Evolutionary conservation across 176 grass and related monocot species (phyloP).

Genomic region (Cymbopogon citratus): DNA sequence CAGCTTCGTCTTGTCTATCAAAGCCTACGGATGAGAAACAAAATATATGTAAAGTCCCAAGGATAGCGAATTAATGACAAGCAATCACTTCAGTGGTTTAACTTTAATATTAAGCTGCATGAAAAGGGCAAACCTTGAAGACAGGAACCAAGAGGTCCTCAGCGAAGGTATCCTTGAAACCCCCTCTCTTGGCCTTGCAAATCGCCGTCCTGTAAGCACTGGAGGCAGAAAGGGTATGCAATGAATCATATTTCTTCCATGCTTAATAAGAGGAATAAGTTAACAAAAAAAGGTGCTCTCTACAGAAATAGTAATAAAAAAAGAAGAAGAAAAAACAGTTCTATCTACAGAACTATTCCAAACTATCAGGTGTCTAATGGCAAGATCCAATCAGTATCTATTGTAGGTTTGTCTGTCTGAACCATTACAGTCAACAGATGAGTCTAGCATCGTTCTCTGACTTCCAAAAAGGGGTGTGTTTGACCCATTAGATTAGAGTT

Average conservation of each 20-base stretch:
- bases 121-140: slow-evolving; percentile 51
- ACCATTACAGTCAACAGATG: no score
- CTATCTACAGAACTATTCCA: no score
- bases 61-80: background rate
- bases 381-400: no score
- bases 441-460: no score
- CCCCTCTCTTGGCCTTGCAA: slow-evolving; percentile 80
- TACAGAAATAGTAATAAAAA: background rate
- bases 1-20: slow-evolving; percentile 74
- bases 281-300: no score
- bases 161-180: slow-evolving; percentile 81
- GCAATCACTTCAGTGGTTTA: background rate
- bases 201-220: slow-evolving; percentile 93
- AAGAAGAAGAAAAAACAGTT: no score
- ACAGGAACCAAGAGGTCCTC: slow-evolving; percentile 80
- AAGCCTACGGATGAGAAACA: slow-evolving; percentile 39
- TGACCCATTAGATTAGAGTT: background rate
- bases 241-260: background rate
- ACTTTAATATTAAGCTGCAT: background rate
- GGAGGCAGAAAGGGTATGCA: slow-evolving; percentile 29
- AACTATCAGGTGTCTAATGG: no score
- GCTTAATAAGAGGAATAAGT: background rate
- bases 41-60: slow-evolving; percentile 19
- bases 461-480: no score
- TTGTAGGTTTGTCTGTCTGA: no score